Conservation (phyloP, 768 basidiomycete genomes). For the Chlorophyllum brunneum region DNA sequence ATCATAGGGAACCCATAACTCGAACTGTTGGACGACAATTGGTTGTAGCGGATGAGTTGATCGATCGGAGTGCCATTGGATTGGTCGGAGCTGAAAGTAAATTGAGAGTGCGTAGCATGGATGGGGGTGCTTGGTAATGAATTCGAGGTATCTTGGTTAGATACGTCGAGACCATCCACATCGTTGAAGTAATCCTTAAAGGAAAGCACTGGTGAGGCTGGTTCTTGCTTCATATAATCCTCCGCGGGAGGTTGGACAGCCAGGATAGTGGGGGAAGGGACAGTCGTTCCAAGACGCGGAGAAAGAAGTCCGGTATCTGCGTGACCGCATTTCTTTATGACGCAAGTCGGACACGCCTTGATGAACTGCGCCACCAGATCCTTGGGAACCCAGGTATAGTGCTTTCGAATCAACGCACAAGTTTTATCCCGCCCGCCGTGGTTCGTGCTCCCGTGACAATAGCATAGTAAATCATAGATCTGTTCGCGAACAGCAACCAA, state of each 20-base stretch:
- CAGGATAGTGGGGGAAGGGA: background rate
- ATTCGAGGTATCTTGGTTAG: background rate
- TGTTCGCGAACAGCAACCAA: conserved; percentile 77
- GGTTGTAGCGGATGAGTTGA: conserved; percentile 1
- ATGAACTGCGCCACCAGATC: conserved; percentile 78
- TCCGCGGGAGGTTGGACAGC: background rate
- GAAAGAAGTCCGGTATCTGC: conserved; percentile 15
- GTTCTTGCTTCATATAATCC: background rate
- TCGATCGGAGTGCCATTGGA: background rate
- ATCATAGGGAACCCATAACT: conserved; percentile 31
- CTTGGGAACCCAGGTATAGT: conserved; percentile 84
- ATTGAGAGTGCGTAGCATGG: conserved; percentile 9
- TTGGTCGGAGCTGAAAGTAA: background rate
- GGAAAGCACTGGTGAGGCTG: conserved; percentile 17
- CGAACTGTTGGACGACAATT: conserved; percentile 9
- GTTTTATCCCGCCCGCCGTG: conserved; percentile 85
- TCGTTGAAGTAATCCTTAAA: conserved; percentile 21
- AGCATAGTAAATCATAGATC: conserved; percentile 73
- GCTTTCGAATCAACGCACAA: conserved; percentile 54
- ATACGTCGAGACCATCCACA: conserved; percentile 13
- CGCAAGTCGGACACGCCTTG: conserved; percentile 76
- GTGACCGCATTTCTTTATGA: conserved; percentile 38
- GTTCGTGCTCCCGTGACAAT: conserved; percentile 58
- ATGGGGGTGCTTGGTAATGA: conserved; percentile 8
- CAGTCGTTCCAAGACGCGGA: background rate